Evolutionary conservation across 257 asterid genomes (phyloP).

Genomic region (Penstemon eatonii): DNA sequence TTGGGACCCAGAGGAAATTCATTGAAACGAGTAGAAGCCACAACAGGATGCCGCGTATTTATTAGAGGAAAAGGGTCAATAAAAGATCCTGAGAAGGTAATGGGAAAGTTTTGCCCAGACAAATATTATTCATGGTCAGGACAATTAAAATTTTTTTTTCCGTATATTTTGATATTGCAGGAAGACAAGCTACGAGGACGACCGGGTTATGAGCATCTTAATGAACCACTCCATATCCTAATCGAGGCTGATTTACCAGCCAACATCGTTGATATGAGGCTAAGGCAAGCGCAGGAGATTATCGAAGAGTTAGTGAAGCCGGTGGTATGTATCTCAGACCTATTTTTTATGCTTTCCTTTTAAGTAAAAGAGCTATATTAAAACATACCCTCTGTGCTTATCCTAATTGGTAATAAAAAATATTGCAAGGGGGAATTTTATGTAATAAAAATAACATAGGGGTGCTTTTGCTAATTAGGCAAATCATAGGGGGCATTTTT

Average conservation of each 20-base stretch:
- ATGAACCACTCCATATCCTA: conserved; percentile 82
- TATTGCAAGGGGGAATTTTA: too few species aligned
- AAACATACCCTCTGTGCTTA: too few species aligned
- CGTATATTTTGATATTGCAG: conserved; percentile 42
- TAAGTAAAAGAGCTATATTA: not conserved
- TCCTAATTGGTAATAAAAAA: too few species aligned
- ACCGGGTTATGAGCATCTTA: conserved; percentile 95
- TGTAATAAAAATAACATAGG: too few species aligned
- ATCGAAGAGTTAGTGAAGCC: conserved; percentile 93
- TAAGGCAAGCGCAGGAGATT: conserved; percentile 89
- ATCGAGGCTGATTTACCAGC: conserved; percentile 96
- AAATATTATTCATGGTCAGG: not conserved
- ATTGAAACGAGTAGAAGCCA: conserved; percentile 89
- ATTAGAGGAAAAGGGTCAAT: conserved; percentile 97
- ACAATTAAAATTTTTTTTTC: not conserved
- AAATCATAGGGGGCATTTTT: too few species aligned
- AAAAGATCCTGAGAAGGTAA: conserved; percentile 96
- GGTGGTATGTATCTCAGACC: conserved; percentile 55
- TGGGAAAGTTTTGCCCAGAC: conserved; percentile 1
- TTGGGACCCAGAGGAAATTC: conserved; percentile 99
- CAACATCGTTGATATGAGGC: conserved; percentile 66
- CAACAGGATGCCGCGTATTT: conserved; percentile 96
- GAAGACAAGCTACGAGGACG: conserved; percentile 89
- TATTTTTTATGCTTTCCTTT: conserved; percentile 12
- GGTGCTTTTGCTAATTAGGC: too few species aligned